phyloP scores from a whole-genome alignment of 139 green algal species.

The Prasinococcaceae sp. region DNA sequence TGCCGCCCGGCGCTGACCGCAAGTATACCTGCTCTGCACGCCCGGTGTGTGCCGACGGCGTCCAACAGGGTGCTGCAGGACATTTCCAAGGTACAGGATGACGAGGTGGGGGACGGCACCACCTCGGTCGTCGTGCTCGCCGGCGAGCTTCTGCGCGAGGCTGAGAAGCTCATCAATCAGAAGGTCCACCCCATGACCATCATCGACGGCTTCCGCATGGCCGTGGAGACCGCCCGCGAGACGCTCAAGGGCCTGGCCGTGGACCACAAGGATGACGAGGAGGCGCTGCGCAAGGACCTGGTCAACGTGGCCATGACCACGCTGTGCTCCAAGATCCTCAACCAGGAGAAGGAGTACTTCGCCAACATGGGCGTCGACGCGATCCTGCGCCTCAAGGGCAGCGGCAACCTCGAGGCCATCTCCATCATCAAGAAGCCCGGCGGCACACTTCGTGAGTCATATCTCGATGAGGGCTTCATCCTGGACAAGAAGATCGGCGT shows the following conservation, averaged over 20 bases:
- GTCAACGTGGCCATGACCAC: slow-evolving; percentile 94
- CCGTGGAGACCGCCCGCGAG: slow-evolving; percentile 30
- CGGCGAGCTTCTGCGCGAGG: slow-evolving; percentile 88
- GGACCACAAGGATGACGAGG: slow-evolving; percentile 18
- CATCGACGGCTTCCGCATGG: slow-evolving; percentile 78
- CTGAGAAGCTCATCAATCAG: slow-evolving; percentile 79
- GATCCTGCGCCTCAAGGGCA: slow-evolving; percentile 75
- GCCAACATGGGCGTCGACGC: slow-evolving; percentile 89
- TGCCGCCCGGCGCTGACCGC: too few relatives aligned
- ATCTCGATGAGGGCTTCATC: slow-evolving; percentile 97
- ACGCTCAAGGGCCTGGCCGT: slow-evolving; percentile 30
- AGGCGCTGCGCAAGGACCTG: slow-evolving; percentile 66
- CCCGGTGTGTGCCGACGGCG: too few relatives aligned
- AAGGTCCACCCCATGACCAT: slow-evolving; percentile 98
- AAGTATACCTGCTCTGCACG: too few relatives aligned
- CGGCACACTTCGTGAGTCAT: slow-evolving; percentile 83
- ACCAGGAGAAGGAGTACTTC: slow-evolving; percentile 82
- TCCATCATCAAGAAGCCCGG: slow-evolving; percentile 97
- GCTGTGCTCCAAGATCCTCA: slow-evolving; percentile 92
- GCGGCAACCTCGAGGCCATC: slow-evolving; percentile 86
- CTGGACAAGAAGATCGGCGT: slow-evolving; percentile 96
- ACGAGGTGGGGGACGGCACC: slow-evolving; percentile 96
- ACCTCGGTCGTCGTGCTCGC: slow-evolving; percentile 94
- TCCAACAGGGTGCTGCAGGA: too few relatives aligned
- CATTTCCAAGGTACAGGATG: slow-evolving; percentile 90